These are phyloP conservation scores for Plasmodium malariae DNA, from an alignment of 169 alveolate genomes.

Conservation along the genomic window DNA sequence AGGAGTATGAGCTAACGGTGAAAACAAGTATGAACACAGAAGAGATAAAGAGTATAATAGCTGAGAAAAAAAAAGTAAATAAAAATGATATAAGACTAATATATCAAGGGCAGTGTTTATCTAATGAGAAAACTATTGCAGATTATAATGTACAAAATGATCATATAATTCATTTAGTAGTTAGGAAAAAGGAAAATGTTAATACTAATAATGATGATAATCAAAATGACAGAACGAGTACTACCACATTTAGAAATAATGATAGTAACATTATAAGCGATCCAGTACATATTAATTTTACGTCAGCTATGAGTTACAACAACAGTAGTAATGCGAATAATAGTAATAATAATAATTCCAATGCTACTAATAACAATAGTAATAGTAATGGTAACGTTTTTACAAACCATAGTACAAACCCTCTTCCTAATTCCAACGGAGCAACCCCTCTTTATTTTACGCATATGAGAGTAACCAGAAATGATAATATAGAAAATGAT, in stretches of 20 bases:
- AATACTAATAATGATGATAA: conserved; percentile 5
- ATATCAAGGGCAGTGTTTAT: conserved; percentile 71
- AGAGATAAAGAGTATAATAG: conserved; percentile 43
- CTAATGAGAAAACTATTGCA: conserved; percentile 32
- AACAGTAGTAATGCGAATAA: conserved; percentile 10
- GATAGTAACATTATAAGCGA: conserved; percentile 18
- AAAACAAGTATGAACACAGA: conserved; percentile 21
- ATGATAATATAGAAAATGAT: conserved; percentile 60
- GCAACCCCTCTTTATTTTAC: conserved; percentile 58
- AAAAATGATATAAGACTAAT: conserved; percentile 54
- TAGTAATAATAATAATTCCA: not conserved
- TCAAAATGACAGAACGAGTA: not conserved
- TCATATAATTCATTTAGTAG: conserved; percentile 68
- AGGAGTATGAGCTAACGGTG: conserved; percentile 47
- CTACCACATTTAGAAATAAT: not conserved
- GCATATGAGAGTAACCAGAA: conserved; percentile 67
- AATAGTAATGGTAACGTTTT: not conserved
- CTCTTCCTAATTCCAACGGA: not conserved
- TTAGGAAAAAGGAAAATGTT: conserved; percentile 49
- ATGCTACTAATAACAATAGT: not conserved
- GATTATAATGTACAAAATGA: conserved; percentile 73
- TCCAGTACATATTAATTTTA: conserved; percentile 22
- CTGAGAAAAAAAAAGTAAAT: conserved; percentile 47
- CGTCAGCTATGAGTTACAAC: conserved; percentile 7
- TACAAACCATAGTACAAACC: not conserved